Base-by-base conservation (phyloP, 2,329 filamentous ascomycete genomes). In the Myotisia sp. region DNA sequence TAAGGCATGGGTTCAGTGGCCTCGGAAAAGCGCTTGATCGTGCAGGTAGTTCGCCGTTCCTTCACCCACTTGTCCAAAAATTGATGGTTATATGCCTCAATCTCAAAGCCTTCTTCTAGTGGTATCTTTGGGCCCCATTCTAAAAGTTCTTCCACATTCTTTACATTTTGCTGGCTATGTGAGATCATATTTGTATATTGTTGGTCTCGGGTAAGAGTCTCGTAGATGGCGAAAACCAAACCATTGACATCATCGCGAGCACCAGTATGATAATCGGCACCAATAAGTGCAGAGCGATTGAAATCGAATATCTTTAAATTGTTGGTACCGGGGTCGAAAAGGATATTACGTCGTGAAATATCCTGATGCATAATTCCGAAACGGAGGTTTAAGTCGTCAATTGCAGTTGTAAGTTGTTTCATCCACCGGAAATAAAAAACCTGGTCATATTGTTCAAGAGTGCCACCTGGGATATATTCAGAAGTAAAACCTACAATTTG, bases 381-480 rank as follows among this genome's bases (percentile, higher is more conserved):
- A 13, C 30, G 27, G 17, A 41, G 28, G 20, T 41, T 33, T n/a
- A 41, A 27, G 6, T 38, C 36, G n/a, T 41, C 38, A 19, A 40
- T 26, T 8, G 36, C 38, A 27, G 26, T 24, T 5, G 36, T 38
- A 20, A 40, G 24, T 18, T 40, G 35, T 21, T 34, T 37, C 13
- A 41, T 10, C 38, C 36, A 38, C 9, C 21, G 20, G 13, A 37
- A 40, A 30, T 40, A 40, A 34, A 40, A 37, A 14, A 21, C 27
- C 7, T 26, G 12, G 7, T 22, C 14, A 19, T 39, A 39, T 8
- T 33, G 12, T 26, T 39, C 21, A 12, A 39, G 37, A 16, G 28
- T 39, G 6, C 37, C 34, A 12, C 38, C 34, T 16, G 34, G 18
- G 12, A 39, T 33, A 34, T 40, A 37, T 19, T 21, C 13, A 3